Conservation (phyloP, 257 asterid species). For the Echites panduratus region DNA sequence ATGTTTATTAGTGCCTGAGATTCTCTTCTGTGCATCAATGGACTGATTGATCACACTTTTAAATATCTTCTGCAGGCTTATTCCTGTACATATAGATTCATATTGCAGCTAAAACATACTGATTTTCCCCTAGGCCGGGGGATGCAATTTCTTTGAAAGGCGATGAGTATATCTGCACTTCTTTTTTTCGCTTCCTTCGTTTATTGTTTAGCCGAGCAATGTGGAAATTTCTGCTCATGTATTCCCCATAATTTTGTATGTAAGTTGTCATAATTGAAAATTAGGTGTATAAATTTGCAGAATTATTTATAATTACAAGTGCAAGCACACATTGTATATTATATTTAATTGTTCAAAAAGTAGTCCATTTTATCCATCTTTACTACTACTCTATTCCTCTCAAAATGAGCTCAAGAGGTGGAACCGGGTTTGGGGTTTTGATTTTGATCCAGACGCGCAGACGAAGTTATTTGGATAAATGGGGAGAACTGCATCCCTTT, state of each 20-base stretch:
- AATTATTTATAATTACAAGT: not conserved
- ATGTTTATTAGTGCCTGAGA: not conserved
- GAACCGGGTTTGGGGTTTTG: not conserved
- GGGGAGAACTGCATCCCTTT: not conserved
- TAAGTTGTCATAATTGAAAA: conserved; percentile 11
- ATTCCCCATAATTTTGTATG: not conserved
- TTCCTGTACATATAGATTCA: conserved; percentile 24
- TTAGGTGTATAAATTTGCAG: conserved; percentile 2
- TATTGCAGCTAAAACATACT: conserved; percentile 3
- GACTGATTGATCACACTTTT: too few relatives aligned
- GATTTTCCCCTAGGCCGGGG: conserved; percentile 1
- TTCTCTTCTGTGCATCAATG: not conserved
- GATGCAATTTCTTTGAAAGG: conserved; percentile 1
- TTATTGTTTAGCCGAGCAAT: conserved; percentile 9
- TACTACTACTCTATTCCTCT: not conserved
- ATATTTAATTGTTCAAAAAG: not conserved
- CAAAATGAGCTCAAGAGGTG: not conserved
- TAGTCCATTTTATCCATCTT: not conserved
- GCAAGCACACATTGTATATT: not conserved
- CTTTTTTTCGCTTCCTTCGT: not conserved
- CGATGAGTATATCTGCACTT: not conserved
- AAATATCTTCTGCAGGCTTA: conserved; percentile 7
- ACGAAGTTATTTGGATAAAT: not conserved
- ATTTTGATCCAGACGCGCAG: not conserved
- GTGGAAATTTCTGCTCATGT: conserved; percentile 1